phyloP scores from a whole-genome alignment of 257 asterid species.

The Penstemon newberryi region DNA sequence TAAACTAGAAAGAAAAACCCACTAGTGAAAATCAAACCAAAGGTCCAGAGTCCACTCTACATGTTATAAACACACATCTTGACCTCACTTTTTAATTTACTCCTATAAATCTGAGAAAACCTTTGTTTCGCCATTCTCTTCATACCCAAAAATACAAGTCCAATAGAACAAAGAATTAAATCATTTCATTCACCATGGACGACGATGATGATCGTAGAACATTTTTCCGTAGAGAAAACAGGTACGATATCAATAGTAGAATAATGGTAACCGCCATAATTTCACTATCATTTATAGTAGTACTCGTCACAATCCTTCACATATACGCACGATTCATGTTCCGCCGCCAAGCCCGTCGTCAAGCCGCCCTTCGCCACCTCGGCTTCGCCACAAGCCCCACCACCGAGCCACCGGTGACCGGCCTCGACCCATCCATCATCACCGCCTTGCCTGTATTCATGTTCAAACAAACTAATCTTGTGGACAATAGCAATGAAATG shows the following conservation, averaged over 20 bases:
- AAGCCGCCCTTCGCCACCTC: slow-evolving; percentile 41
- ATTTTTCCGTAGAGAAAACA: background rate
- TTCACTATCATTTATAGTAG: slow-evolving; percentile 58
- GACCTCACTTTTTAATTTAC: too few species aligned
- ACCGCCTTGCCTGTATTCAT: slow-evolving; percentile 51
- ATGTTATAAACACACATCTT: too few species aligned
- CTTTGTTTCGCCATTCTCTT: too few species aligned
- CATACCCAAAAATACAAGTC: too few species aligned
- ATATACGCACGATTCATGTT: slow-evolving; percentile 64
- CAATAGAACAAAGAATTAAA: too few species aligned
- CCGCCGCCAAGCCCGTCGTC: slow-evolving; percentile 69
- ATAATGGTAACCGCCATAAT: slow-evolving; percentile 75
- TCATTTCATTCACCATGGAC: slow-evolving; percentile 36
- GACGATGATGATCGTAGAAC: slow-evolving; percentile 28
- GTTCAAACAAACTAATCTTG: slow-evolving; percentile 28
- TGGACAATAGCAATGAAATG: background rate
- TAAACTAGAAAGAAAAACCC: too few species aligned
- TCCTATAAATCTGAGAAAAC: too few species aligned
- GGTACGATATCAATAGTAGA: slow-evolving; percentile 47
- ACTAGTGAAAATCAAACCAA: too few species aligned
- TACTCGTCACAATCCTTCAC: slow-evolving; percentile 62
- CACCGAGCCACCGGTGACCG: slow-evolving; percentile 45
- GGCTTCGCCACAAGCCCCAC: slow-evolving; percentile 30
- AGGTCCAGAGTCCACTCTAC: too few species aligned
- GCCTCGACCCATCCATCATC: slow-evolving; percentile 59